phyloP scores from a whole-genome alignment of 179 eudicot species.

The Patellifolia procumbens region DNA sequence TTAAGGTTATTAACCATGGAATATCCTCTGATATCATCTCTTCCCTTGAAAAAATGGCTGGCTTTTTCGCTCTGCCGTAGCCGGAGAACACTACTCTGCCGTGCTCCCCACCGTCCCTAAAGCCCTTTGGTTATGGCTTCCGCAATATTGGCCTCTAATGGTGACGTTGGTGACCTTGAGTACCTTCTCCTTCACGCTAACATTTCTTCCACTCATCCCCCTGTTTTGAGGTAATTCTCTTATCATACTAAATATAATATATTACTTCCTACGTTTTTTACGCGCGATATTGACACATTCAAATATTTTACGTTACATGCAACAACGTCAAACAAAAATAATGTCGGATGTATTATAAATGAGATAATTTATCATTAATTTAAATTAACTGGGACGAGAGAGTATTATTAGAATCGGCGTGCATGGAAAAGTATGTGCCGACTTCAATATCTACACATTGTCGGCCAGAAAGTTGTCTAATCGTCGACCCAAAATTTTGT shows the following conservation, averaged over 20 bases:
- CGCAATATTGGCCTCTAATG: conserved; percentile 77
- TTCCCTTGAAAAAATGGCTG: conserved; percentile 53
- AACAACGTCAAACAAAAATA: too few species aligned
- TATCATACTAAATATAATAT: too few species aligned
- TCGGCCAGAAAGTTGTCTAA: conserved; percentile 17
- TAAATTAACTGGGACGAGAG: too few species aligned
- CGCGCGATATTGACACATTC: too few species aligned
- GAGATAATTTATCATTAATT: too few species aligned
- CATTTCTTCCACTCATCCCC: conserved; percentile 48
- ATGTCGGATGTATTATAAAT: too few species aligned
- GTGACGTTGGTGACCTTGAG: conserved; percentile 90
- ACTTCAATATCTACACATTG: not conserved
- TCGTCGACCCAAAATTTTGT: not conserved
- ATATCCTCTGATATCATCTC: conserved; percentile 41
- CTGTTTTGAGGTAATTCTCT: conserved; percentile 54
- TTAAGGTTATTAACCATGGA: conserved; percentile 80
- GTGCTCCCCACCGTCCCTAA: conserved; percentile 32
- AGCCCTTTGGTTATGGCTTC: conserved; percentile 85
- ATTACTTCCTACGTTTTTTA: not conserved
- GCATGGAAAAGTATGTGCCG: not conserved
- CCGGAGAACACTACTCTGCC: conserved; percentile 44
- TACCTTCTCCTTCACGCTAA: conserved; percentile 78
- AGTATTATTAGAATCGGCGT: too few species aligned
- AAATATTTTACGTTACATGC: too few species aligned
- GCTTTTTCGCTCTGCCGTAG: conserved; percentile 52